Percentiles rank a stretch among this genome's conserved stretches.
Conservation (phyloP, 306 rosid genomes). For the Mucuna pruriens region DNA sequence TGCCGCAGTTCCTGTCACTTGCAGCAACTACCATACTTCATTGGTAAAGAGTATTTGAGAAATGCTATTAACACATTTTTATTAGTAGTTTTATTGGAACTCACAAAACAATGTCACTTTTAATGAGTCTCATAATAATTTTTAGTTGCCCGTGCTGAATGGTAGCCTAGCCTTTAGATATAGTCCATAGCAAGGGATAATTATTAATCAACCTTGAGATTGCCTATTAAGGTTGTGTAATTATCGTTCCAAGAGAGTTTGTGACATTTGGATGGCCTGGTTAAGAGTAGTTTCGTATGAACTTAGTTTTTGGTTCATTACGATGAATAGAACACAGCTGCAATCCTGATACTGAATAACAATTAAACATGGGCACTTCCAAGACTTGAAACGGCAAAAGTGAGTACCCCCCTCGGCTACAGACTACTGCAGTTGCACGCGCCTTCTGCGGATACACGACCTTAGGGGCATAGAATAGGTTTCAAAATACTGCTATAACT, state of each 20-base stretch:
- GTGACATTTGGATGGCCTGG: background rate
- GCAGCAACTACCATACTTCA: background rate
- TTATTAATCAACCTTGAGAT: background rate
- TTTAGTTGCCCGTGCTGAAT: background rate
- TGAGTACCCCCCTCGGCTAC: too few relatives aligned
- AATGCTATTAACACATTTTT: background rate
- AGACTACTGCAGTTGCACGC: too few relatives aligned
- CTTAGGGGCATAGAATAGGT: too few relatives aligned
- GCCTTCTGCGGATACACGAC: too few relatives aligned
- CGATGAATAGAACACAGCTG: background rate
- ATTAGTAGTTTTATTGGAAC: background rate
- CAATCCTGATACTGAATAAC: background rate
- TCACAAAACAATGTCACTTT: background rate
- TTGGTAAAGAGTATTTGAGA: background rate
- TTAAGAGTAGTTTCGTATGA: background rate
- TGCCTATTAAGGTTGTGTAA: background rate
- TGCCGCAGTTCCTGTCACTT: background rate
- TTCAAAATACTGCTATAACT: too few relatives aligned
- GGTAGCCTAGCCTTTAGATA: background rate
- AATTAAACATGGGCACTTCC: too few relatives aligned
- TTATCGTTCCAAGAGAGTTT: background rate
- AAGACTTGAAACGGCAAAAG: too few relatives aligned
- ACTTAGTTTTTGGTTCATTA: background rate
- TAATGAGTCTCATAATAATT: background rate
- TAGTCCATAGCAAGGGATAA: background rate